Percentiles rank a stretch among this genome's conserved stretches.
These are phyloP conservation scores for Calonectria multiphialidica DNA, from an alignment of 2,329 filamentous ascomycete genomes.

Conservation along the genomic window DNA sequence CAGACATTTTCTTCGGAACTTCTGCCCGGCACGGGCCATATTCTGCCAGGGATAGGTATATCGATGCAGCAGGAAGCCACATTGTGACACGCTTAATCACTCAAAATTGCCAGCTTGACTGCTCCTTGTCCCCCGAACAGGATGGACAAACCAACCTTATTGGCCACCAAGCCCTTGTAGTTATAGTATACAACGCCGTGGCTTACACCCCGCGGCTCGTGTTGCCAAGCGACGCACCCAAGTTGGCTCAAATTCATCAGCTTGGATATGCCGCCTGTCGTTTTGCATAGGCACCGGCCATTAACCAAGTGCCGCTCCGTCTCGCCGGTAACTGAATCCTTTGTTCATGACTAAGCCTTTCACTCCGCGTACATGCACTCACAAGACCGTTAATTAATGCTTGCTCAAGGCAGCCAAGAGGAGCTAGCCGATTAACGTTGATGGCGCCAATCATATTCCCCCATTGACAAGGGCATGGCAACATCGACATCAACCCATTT, in stretches of 20 bases:
- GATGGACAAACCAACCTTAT: background rate
- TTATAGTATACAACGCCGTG: background rate
- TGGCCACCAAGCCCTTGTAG: background rate
- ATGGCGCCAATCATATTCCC: background rate
- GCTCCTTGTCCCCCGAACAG: slow-evolving; percentile 3
- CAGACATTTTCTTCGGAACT: slow-evolving; percentile 20
- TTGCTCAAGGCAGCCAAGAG: background rate
- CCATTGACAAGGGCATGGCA: background rate
- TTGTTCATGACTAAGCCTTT: background rate
- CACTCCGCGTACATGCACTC: background rate
- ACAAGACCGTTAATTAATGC: background rate
- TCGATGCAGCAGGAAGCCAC: background rate
- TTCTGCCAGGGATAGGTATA: slow-evolving; percentile 1
- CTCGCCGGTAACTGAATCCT: slow-evolving; percentile 3
- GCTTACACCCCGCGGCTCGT: background rate
- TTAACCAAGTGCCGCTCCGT: slow-evolving; percentile 6
- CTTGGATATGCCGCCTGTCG: background rate
- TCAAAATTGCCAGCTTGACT: background rate
- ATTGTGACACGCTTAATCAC: background rate
- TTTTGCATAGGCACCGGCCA: background rate
- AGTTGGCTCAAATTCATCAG: background rate
- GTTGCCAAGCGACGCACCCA: background rate
- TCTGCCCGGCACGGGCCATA: slow-evolving; percentile 17
- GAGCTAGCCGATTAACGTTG: background rate
- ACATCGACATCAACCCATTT: background rate